Base-by-base conservation (phyloP, 2,329 filamentous ascomycete genomes). In the Ceratocystis smalleyi region DNA sequence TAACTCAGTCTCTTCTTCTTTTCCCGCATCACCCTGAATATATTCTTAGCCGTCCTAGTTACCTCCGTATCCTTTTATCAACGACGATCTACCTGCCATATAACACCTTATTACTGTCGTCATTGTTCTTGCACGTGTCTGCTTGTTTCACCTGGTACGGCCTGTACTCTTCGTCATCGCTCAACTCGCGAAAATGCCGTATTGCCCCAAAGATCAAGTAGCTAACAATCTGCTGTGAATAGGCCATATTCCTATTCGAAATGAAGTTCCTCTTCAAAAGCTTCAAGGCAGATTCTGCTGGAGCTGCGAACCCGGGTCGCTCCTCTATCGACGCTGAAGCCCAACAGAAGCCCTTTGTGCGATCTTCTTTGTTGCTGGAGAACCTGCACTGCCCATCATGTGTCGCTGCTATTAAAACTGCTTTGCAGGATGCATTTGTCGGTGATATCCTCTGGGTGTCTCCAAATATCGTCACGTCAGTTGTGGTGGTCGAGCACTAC, bases 321-420 rank as follows among this genome's bases (percentile, higher is more conserved):
- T 27, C 32, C 12, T n/a, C 19, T 40, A 10, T 22, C 17, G 45
- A 32, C 7, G 22, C 30, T 24, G 32, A 32, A 40, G 10, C 45
- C 10, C 35, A 40, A 47, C 27, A 49, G 43, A n/a, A 43, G n/a
- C 45, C 54, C 24, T 66, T 66, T 60, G 54, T 55, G 17, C 65
- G 62, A 19, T 57, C 65, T 24, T 64, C 65, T 22, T 40, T 86
- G 70, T 78, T 89, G 67, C 77, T 91, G 69, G 82, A 80, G 67
- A 90, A 91, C 72, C 78, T 91, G n/a, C 87, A 91, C 74, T 90
- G 87, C 75, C 84, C 86, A 15, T 87, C 86, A 67, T 91, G 87
- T 72, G 83, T 89, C 61, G 80, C 81, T 43, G 78, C 80, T 68
- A 89, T 91, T 70, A 78, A 83, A 70, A 75, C 79, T 63, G 78